Evolutionary conservation across 345 rosid species (phyloP).

Genomic region (Rubroshorea leprosula): DNA sequence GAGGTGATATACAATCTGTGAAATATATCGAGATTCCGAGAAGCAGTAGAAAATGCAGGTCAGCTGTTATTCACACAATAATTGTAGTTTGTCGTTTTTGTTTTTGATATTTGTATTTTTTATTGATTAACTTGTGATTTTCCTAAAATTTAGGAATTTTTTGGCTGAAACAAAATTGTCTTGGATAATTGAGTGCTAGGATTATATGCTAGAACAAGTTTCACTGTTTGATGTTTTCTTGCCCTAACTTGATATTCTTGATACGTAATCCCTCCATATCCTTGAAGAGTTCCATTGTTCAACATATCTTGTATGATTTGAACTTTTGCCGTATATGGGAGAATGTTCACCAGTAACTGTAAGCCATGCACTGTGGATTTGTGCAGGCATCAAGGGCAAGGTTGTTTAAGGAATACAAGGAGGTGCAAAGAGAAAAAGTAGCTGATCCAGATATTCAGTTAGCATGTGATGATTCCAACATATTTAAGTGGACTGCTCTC

Average conservation of each 20-base stretch:
- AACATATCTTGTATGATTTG: too few relatives aligned
- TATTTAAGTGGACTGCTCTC: constrained; percentile 98
- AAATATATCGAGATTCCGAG: not conserved
- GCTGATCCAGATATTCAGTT: constrained; percentile 95
- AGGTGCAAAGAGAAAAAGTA: constrained; percentile 85
- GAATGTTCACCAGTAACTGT: not conserved
- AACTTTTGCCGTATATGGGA: not conserved
- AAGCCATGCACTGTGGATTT: constrained; percentile 1
- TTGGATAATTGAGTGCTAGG: too few relatives aligned
- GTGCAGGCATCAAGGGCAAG: constrained; percentile 91
- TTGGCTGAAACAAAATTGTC: not conserved
- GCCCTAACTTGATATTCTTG: too few relatives aligned
- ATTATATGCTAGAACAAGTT: too few relatives aligned
- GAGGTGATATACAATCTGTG: not conserved
- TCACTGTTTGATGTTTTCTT: too few relatives aligned
- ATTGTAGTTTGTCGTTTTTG: not conserved
- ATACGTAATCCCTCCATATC: too few relatives aligned
- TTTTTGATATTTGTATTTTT: not conserved
- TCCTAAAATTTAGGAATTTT: not conserved
- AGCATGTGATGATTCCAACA: constrained; percentile 90
- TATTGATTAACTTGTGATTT: not conserved
- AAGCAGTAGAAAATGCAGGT: constrained; percentile 13
- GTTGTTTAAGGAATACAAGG: constrained; percentile 94
- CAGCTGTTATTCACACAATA: constrained; percentile 3
- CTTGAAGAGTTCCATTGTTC: too few relatives aligned